Evolutionary conservation across 2,329 filamentous ascomycete genomes (phyloP), one percentile per base, ranked within the genome.

Genomic region (Dothideomycetidae sp.): DNA sequence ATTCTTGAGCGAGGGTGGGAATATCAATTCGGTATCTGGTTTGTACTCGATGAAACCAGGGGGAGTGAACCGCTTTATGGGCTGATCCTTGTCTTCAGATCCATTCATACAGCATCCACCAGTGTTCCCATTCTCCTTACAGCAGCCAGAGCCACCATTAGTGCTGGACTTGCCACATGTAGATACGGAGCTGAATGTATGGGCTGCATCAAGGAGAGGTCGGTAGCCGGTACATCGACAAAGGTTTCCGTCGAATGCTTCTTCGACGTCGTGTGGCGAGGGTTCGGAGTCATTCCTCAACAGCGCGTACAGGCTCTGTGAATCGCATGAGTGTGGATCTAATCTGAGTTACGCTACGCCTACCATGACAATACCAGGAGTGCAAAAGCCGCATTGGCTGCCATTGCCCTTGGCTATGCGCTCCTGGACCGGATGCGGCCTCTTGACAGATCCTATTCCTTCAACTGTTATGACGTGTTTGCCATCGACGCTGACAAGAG

Each of bases 401-500:
- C 90, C 90, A 61, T 93, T 90, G 19, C 80, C 74, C 59, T 81
- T 81, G 12, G 90, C 88, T 50, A 98, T 81, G 33, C 90, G 73
- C 62, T 96, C 85, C 56, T 96, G 90, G 3, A 79, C 68, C 2
- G 88, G 82, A 62, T 98, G 90, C 4, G 90, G 90, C 29, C 70
- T 74, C 56, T 90, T 79, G 17, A 82, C 77, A 55, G 80, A 82
- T 9, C 90, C 90, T 50, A 98, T 94, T 5, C 90, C 90, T 60
- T 98, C 90, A 29, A 98, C 78, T 3, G 90, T 98, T 54, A 98
- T 86, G 52, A 96, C 84, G 70, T 98, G 90, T 57, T 98, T 98
- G 31, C 90, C 90, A 56, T 96, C 90, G 30, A 96, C 73, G 51
- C 85, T 93, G 47, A 85, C 81, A 32, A 98, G 69, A 5, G 90